Evolutionary conservation across 495 filamentous ascomycete genomes (phyloP).

Genomic region (Aspergillus coremiiformis): DNA sequence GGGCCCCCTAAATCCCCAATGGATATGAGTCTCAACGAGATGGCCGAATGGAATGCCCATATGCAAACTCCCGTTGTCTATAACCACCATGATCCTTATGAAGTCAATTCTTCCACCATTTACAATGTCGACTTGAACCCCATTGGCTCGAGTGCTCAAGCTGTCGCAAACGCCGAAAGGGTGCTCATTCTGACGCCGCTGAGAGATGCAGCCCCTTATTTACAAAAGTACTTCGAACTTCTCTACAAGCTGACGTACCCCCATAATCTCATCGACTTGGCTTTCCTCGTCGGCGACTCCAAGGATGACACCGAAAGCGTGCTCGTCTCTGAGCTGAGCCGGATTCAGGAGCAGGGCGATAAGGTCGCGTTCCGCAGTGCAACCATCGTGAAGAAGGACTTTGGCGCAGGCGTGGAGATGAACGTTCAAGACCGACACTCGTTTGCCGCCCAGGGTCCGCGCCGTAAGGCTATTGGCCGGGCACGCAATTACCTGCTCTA

Average conservation of each 20-base stretch:
- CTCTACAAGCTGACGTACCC: slow-evolving; percentile 86
- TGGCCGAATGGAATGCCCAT: slow-evolving; percentile 80
- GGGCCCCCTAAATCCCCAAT: slow-evolving; percentile 88
- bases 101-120: slow-evolving; percentile 76
- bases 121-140: slow-evolving; percentile 72
- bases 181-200: slow-evolving; percentile 93
- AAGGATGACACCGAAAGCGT: slow-evolving; percentile 82
- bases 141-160: slow-evolving; percentile 73
- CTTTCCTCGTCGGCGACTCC: slow-evolving; percentile 87
- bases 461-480: slow-evolving; percentile 80
- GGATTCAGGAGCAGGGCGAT: slow-evolving; percentile 76
- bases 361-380: slow-evolving; percentile 75
- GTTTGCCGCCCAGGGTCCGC: slow-evolving; percentile 81
- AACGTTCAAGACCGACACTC: slow-evolving; percentile 74
- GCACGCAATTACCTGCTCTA: slow-evolving; percentile 89
- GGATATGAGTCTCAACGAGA: slow-evolving; percentile 86
- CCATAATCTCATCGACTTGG: slow-evolving; percentile 90
- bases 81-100: slow-evolving; percentile 85
- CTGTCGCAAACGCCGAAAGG: slow-evolving; percentile 70
- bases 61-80: slow-evolving; percentile 87
- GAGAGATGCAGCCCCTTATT: slow-evolving; percentile 74
- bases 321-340: slow-evolving; percentile 72
- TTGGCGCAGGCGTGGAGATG: slow-evolving; percentile 62
- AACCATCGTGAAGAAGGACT: slow-evolving; percentile 81
- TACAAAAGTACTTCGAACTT: slow-evolving; percentile 88